Evolutionary conservation across 1,139 yeast genomes (phyloP), one percentile per base, ranked within the genome.

Genomic region (Suhomyces atakaporum): DNA sequence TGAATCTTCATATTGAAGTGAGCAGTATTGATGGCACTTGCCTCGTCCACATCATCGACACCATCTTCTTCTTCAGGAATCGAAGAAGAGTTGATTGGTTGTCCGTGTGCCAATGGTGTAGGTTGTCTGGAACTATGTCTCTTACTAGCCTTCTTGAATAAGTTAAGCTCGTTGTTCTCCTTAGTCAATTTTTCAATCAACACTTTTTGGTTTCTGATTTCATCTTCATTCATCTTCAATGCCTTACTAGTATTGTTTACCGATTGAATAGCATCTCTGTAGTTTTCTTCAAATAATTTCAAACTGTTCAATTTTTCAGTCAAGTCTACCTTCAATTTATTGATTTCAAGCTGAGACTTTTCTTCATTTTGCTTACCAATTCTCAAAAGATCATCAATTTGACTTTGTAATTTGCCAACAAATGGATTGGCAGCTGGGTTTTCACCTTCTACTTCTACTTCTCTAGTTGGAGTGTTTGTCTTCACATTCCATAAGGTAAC

Each of bases 191-290:
- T 75, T 37, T 73, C 76, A 47, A 81, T 74, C 23, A 69, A 53
- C 10, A 73, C 77, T 53, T 77, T 82, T 54, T 79, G 81, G 53
- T 71, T 77, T 33, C 68, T 69, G 42, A 84, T 65, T 56, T 89
- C 96, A 31, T 75, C 78, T 50, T 87, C 88, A 11, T 92, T 82
- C 50, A 81, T 57, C 43, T 77, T 78, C 40, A 88, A 71, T 0
- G 96, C 96, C 46, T 76, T 78, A 40, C 85, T 83, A 8, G 92
- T 81, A 54, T 81, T 85, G 50, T 77, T 79, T 19, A 86, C 84
- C 25, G 88, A 79, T 47, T 78, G 81, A 43, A 85, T 60, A 1
- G 94, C 84, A 50, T 81, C 81, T 41, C 77, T 77, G 60, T 84
- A 85, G 51, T 84, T 82, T 4, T 65, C 73, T 54, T 71, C 77